Base-by-base conservation (phyloP, 164 flowering plant species). In the Tetracentron sinense region DNA sequence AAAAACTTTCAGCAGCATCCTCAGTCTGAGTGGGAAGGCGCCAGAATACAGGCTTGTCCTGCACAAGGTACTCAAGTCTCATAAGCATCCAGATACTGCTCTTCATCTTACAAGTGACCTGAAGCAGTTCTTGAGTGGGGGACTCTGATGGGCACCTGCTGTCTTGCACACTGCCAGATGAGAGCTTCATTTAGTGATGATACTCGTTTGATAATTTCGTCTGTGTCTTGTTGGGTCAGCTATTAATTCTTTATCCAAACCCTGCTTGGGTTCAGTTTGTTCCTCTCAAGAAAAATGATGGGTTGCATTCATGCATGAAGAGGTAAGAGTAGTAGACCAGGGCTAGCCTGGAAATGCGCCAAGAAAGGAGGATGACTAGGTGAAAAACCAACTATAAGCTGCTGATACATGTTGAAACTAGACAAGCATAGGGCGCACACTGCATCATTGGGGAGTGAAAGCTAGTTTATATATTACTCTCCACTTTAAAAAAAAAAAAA, bases 151-250 rank as follows among this genome's bases (percentile, higher is more conserved):
- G 99, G 50, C 84, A 83, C 78, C 73, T 95, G 70, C 33, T 87
- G 25, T 88, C 97, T 31, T 95, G 99, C 97, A 85, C 91, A 11
- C 56, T 90, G 8, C 90, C 88, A 1, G 97, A 86, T 42, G 97
- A 91, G 70, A 83, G 78, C 70, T 58, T 77, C 26, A 87, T 74
- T 60, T 78, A 77, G 70, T 88, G 91, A 76, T 85, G 67, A 81
- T 33, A 50, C 47, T 10, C 30, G 7, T 12, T 5, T 60, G 61
- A 26, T 21, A 17, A 29, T 53, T 35, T 21, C 14, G 7, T 59
- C 56, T 38, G n/a, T 31, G 25, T 33, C n/a, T 48, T 11, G 20
- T 38, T 31, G n/a, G n/a, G n/a, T n/a, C n/a, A n/a, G n/a, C n/a
- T n/a, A n/a, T n/a, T n/a, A n/a, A n/a, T n/a, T n/a, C n/a, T n/a